Evolutionary conservation across 768 basidiomycete genomes (phyloP).

Genomic region (Tylopilus balloui): DNA sequence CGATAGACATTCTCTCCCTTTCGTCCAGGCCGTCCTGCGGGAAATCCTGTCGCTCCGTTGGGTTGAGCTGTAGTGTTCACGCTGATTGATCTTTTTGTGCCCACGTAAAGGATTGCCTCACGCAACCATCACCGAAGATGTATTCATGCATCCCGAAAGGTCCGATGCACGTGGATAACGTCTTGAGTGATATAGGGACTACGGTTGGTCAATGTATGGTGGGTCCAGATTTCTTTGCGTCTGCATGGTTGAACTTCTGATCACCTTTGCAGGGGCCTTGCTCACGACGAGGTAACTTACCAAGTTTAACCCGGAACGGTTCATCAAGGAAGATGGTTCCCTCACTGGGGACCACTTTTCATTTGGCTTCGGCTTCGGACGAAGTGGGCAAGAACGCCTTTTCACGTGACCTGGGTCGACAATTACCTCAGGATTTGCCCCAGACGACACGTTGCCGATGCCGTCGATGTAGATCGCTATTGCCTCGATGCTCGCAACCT

Average conservation of each 20-base stretch:
- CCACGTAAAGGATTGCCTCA: constrained; percentile 19
- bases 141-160: constrained; percentile 26
- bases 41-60: constrained; percentile 20
- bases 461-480: constrained; percentile 27
- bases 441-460: constrained; percentile 20
- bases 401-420: not conserved
- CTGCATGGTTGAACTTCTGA: not conserved
- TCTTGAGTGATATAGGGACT: constrained; percentile 5
- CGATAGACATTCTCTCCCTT: constrained; percentile 25
- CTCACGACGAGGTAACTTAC: constrained; percentile 36
- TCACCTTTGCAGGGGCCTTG: constrained; percentile 33
- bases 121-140: constrained; percentile 16
- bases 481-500: constrained; percentile 21
- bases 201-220: constrained; percentile 27
- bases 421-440: constrained; percentile 19
- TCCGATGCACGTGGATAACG: not conserved
- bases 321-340: constrained; percentile 19
- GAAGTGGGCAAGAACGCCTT: constrained; percentile 12
- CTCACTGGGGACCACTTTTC: constrained; percentile 5
- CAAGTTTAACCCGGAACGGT: constrained; percentile 40
- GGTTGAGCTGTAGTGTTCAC: constrained; percentile 15
- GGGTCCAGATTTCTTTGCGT: not conserved
- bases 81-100: constrained; percentile 5
- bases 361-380: constrained; percentile 24
- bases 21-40: constrained; percentile 20